phyloP scores from a whole-genome alignment of 495 filamentous ascomycete genomes.

The Chaetomium fimeti region DNA sequence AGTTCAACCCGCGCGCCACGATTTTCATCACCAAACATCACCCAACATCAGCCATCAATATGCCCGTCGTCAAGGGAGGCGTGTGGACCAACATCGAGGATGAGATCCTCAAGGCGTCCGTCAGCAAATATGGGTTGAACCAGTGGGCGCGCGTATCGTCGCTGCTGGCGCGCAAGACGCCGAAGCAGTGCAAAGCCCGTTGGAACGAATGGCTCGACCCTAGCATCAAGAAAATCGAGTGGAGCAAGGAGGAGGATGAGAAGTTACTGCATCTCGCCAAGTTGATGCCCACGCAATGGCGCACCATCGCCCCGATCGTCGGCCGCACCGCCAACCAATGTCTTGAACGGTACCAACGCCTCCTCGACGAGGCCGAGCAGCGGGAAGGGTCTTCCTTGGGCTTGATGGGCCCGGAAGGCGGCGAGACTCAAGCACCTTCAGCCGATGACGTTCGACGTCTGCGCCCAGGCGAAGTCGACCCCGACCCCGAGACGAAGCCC shows the following conservation, averaged over 20 bases:
- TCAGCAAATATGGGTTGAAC: constrained; percentile 96
- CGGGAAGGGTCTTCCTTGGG: constrained; percentile 79
- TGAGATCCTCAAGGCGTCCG: constrained; percentile 94
- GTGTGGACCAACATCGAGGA: constrained; percentile 83
- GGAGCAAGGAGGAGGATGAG: constrained; percentile 98
- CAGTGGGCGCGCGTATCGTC: constrained; percentile 99
- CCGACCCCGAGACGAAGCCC: constrained; percentile 93
- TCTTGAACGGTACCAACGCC: constrained; percentile 92
- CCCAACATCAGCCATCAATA: constrained; percentile 37
- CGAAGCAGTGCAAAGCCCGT: constrained; percentile 98
- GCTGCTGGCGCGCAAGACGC: constrained; percentile 92
- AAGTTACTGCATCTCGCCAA: constrained; percentile 94
- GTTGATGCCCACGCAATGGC: constrained; percentile 99
- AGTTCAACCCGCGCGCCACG: not conserved
- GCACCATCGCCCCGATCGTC: constrained; percentile 95
- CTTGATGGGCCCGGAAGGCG: constrained; percentile 81
- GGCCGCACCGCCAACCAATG: constrained; percentile 96
- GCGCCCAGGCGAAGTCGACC: constrained; percentile 90
- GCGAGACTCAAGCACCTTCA: constrained; percentile 80
- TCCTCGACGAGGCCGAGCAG: constrained; percentile 93
- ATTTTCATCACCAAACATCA: constrained; percentile 7
- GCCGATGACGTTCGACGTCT: constrained; percentile 91
- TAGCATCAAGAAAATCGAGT: constrained; percentile 95
- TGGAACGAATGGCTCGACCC: constrained; percentile 99
- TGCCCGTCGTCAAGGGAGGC: constrained; percentile 98